Conservation (phyloP, 345 rosid genomes). For the Hirschfeldia incana region DNA sequence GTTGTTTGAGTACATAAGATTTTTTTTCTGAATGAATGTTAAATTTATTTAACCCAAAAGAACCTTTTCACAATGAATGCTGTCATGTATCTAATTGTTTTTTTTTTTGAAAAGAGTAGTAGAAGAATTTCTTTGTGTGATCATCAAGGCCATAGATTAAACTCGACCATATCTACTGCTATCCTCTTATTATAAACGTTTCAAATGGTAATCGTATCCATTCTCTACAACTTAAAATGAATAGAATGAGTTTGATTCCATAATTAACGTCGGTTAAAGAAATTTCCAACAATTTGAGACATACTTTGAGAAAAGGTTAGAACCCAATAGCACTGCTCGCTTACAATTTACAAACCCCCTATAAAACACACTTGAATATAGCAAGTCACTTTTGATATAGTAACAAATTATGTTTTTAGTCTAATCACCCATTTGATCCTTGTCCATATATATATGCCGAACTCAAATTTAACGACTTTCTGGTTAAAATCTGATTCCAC, state of each 20-base stretch:
- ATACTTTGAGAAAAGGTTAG: not conserved
- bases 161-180: too few species aligned
- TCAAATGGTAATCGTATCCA: not conserved
- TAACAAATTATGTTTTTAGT: not conserved
- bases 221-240: not conserved
- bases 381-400: not conserved
- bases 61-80: too few species aligned
- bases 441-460: not conserved
- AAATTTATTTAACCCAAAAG: too few species aligned
- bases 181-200: too few species aligned
- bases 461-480: not conserved
- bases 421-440: not conserved
- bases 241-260: not conserved
- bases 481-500: not conserved
- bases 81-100: too few species aligned
- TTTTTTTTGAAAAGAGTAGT: not conserved
- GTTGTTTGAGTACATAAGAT: not conserved
- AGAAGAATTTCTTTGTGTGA: not conserved
- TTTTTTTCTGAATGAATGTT: too few species aligned
- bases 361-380: not conserved
- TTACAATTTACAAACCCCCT: too few species aligned
- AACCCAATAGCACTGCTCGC: too few species aligned
- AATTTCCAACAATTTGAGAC: not conserved
- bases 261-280: not conserved
- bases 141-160: too few species aligned